Conservation (phyloP, 768 basidiomycete species). For the Serendipita sp. region DNA sequence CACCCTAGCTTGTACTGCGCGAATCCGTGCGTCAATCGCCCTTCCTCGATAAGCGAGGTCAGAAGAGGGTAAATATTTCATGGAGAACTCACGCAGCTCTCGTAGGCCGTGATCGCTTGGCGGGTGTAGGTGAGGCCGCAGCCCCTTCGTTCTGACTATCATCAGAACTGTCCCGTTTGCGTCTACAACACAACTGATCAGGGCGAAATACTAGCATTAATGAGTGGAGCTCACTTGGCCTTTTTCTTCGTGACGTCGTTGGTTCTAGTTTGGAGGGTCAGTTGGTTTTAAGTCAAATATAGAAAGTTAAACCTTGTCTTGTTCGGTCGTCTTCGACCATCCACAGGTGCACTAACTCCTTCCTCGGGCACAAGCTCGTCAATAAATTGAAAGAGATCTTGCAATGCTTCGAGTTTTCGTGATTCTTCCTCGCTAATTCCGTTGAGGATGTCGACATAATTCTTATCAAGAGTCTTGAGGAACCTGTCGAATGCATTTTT, state of each 20-base stretch:
- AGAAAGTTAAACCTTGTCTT: not conserved
- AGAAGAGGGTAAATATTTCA: not conserved
- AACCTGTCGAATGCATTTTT: constrained; percentile 62
- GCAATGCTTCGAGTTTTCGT: constrained; percentile 42
- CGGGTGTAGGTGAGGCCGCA: not conserved
- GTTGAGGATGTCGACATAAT: constrained; percentile 52
- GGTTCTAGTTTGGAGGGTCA: not conserved
- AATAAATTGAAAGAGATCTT: constrained; percentile 49
- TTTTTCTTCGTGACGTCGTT: constrained; percentile 3
- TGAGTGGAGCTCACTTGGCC: not conserved
- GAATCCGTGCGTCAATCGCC: not conserved
- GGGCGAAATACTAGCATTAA: not conserved
- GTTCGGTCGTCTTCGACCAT: constrained; percentile 20
- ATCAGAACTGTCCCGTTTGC: constrained; percentile 19
- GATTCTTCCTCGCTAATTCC: constrained; percentile 58
- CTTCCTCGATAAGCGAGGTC: not conserved
- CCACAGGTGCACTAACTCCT: constrained; percentile 29
- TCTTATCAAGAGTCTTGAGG: constrained; percentile 46
- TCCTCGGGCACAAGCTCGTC: constrained; percentile 55
- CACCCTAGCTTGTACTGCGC: not conserved
- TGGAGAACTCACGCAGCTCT: not conserved
- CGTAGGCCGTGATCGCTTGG: not conserved
- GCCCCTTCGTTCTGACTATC: constrained; percentile 18
- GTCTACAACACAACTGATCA: not conserved
- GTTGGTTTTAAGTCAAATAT: not conserved